Evolutionary conservation across 83 land plant genomes (phyloP).

Genomic region (Picea abies): DNA sequence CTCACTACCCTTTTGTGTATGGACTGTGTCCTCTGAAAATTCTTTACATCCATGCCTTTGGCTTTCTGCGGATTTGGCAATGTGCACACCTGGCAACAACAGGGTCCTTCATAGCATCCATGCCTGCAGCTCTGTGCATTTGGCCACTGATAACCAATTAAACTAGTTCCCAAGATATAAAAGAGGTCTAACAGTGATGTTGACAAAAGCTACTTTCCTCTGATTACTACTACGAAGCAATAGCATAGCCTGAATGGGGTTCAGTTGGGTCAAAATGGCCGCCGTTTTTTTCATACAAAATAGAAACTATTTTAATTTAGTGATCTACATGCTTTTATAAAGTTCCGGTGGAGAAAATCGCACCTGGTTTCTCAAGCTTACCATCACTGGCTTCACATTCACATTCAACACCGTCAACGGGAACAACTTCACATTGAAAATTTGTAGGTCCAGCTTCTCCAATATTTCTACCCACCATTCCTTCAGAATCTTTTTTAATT

Average conservation of each 20-base stretch:
- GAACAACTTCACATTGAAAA: too few species aligned
- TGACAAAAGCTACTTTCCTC: not conserved
- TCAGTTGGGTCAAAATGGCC: not conserved
- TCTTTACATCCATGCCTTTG: not conserved
- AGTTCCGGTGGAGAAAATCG: constrained; percentile 5
- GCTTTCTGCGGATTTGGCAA: not conserved
- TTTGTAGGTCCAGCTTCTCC: too few species aligned
- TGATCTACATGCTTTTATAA: not conserved
- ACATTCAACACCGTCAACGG: too few species aligned
- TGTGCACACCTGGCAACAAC: not conserved
- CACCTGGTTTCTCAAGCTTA: constrained; percentile 49
- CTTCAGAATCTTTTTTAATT: too few species aligned
- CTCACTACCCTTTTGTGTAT: too few species aligned
- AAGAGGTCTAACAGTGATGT: not conserved
- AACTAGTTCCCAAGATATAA: not conserved
- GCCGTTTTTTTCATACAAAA: not conserved
- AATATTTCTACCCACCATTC: too few species aligned
- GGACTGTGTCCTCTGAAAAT: too few species aligned
- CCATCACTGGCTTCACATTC: too few species aligned
- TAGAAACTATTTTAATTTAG: not conserved
- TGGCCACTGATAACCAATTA: not conserved
- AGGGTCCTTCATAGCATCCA: not conserved
- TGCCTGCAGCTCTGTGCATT: not conserved
- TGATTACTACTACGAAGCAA: not conserved
- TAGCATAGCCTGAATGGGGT: not conserved